Evolutionary conservation across 225 moss, liverwort and hornwort genomes (phyloP).

Genomic region (Anthoceros angustus): DNA sequence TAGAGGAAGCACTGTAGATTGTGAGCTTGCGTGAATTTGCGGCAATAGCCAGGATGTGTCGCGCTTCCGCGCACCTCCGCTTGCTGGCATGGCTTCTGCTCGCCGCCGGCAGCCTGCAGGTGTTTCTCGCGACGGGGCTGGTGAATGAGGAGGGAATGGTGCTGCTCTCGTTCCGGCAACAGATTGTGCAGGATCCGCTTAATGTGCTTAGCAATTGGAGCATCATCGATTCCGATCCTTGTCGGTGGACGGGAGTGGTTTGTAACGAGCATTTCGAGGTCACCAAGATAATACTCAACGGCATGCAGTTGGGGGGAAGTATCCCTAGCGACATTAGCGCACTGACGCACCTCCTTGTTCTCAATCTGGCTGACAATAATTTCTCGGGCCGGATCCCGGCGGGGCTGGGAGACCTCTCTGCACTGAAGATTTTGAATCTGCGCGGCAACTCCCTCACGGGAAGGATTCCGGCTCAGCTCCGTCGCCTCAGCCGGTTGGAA

Average conservation of each 20-base stretch:
- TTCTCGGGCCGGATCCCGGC: slow-evolving; percentile 15
- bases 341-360: slow-evolving; percentile 15
- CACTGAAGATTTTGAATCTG: slow-evolving; percentile 52
- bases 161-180: not conserved
- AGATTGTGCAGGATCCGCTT: not conserved
- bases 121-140: not conserved
- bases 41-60: too few species aligned
- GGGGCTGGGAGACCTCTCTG: slow-evolving; percentile 15
- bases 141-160: not conserved
- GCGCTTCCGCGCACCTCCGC: too few species aligned
- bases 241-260: slow-evolving; percentile 29
- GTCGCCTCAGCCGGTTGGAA: slow-evolving; percentile 6
- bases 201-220: slow-evolving; percentile 20
- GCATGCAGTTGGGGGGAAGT: slow-evolving; percentile 27
- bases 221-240: slow-evolving; percentile 23
- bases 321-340: slow-evolving; percentile 35
- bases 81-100: too few species aligned
- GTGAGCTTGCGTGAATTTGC: too few species aligned
- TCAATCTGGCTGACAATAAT: slow-evolving; percentile 21
- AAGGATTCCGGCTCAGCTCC: slow-evolving; percentile 22
- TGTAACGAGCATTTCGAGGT: slow-evolving; percentile 26
- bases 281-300: slow-evolving; percentile 28
- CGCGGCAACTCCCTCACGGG: slow-evolving; percentile 53
- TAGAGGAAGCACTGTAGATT: too few species aligned
- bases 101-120: not conserved